Evolutionary conservation across 805 yeast genomes (phyloP).

Genomic region (Kregervanrija delftensis): DNA sequence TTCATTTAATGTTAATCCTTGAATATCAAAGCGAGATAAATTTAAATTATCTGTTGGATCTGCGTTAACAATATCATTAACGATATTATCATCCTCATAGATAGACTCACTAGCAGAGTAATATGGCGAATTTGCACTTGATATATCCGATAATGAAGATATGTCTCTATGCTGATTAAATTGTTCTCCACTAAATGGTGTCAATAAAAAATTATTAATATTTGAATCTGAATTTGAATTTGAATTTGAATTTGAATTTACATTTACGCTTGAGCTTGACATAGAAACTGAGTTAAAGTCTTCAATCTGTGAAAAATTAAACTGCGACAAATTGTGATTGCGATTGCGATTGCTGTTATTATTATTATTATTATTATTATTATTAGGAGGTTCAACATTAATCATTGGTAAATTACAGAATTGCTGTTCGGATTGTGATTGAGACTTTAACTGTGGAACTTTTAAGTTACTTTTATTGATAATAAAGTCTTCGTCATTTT

Average conservation of each 20-base stretch:
- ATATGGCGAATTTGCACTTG: slow-evolving; percentile 21
- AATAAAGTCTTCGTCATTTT: no score
- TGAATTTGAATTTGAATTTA: neutral
- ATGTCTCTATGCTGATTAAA: slow-evolving; percentile 12
- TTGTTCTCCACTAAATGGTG: slow-evolving; percentile 12
- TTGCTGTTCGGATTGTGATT: no score
- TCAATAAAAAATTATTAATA: slow-evolving; percentile 1
- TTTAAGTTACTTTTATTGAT: no score
- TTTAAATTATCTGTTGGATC: slow-evolving; percentile 11
- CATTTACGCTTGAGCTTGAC: neutral
- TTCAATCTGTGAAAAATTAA: slow-evolving; percentile 7
- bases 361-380: neutral
- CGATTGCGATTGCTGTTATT: neutral
- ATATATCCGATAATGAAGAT: slow-evolving; percentile 16
- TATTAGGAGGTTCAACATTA: neutral
- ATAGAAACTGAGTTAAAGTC: slow-evolving; percentile 2
- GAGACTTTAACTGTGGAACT: no score
- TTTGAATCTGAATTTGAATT: neutral
- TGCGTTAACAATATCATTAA: slow-evolving; percentile 2
- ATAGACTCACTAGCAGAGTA: slow-evolving; percentile 21
- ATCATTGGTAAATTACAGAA: no score
- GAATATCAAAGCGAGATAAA: slow-evolving; percentile 8
- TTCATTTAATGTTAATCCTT: neutral
- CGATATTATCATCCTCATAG: slow-evolving; percentile 15
- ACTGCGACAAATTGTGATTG: neutral